phyloP scores from a whole-genome alignment of 202 grass and related monocot genomes.

The Cymbopogon flexuosus region DNA sequence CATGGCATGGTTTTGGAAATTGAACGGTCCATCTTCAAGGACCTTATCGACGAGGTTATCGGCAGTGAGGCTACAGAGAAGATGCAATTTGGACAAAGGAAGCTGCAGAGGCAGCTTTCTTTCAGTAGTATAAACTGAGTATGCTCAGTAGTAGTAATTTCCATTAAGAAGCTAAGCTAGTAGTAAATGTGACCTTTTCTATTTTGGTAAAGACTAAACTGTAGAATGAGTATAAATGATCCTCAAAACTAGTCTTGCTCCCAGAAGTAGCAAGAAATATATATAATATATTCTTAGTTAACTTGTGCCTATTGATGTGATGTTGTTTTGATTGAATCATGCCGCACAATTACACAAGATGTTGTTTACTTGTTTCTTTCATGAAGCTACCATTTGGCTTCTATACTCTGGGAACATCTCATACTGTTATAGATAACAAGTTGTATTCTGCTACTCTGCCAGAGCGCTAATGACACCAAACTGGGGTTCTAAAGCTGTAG shows the following conservation, averaged over 20 bases:
- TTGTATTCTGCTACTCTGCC: slow-evolving; percentile 5
- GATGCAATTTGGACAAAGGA: slow-evolving; percentile 35
- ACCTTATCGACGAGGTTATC: slow-evolving; percentile 64
- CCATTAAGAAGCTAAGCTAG: slow-evolving; percentile 31
- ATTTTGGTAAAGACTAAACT: slow-evolving; percentile 39
- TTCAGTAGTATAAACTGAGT: slow-evolving; percentile 47
- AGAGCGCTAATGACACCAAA: slow-evolving; percentile 18
- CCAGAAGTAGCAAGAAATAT: slow-evolving; percentile 28
- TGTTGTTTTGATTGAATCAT: neutral
- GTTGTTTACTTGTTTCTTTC: neutral
- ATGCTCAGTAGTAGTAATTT: slow-evolving; percentile 34
- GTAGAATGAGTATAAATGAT: slow-evolving; percentile 51
- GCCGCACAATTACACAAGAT: neutral
- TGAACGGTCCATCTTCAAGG: slow-evolving; percentile 69
- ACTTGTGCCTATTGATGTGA: neutral
- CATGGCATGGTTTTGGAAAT: slow-evolving; percentile 53
- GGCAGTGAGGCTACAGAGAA: slow-evolving; percentile 27
- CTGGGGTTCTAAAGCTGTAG: slow-evolving; percentile 18
- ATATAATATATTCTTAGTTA: slow-evolving; percentile 8
- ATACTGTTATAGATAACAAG: slow-evolving; percentile 20
- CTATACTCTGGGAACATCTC: slow-evolving; percentile 13
- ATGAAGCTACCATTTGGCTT: slow-evolving; percentile 1
- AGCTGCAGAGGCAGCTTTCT: slow-evolving; percentile 56
- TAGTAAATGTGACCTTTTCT: slow-evolving; percentile 43
- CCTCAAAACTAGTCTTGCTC: slow-evolving; percentile 3